These are phyloP conservation scores for Castanopsis chinensis DNA, from an alignment of 306 rosid genomes.

Conservation along the genomic window DNA sequence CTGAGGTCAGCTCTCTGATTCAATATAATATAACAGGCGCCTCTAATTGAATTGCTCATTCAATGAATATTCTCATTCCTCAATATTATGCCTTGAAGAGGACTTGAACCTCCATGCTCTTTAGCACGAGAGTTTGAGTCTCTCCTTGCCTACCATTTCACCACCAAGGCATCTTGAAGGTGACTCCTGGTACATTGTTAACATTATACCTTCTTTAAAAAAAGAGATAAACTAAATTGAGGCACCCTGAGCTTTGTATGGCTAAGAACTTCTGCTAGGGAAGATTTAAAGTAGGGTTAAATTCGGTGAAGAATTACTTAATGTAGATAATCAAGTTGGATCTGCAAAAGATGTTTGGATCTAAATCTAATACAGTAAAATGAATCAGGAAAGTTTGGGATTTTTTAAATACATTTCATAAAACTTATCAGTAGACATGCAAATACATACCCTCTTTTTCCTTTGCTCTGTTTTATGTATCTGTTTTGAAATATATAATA, in stretches of 20 bases:
- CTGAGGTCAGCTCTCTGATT: no score
- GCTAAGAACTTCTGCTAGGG: background rate
- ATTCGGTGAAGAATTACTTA: background rate
- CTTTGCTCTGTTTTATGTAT: background rate
- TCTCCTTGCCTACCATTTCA: no score
- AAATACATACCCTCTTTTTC: background rate
- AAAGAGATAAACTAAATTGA: no score
- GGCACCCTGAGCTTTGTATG: background rate
- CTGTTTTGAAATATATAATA: background rate
- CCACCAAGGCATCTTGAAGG: no score
- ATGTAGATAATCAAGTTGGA: constrained; percentile 12
- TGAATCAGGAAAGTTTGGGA: background rate
- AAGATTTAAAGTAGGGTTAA: background rate
- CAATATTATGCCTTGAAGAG: no score
- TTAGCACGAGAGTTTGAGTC: no score
- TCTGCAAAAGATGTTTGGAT: background rate
- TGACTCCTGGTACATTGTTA: no score
- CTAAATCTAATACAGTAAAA: background rate
- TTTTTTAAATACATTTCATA: background rate
- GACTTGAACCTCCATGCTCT: no score
- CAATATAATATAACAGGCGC: no score
- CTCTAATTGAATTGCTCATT: no score
- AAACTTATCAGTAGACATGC: background rate
- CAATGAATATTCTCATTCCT: no score
- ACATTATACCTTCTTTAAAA: no score